Evolutionary conservation across 2,329 filamentous ascomycete genomes (phyloP), one percentile per base, ranked within the genome.

Genomic region (Atkinsonella hypoxylon): DNA sequence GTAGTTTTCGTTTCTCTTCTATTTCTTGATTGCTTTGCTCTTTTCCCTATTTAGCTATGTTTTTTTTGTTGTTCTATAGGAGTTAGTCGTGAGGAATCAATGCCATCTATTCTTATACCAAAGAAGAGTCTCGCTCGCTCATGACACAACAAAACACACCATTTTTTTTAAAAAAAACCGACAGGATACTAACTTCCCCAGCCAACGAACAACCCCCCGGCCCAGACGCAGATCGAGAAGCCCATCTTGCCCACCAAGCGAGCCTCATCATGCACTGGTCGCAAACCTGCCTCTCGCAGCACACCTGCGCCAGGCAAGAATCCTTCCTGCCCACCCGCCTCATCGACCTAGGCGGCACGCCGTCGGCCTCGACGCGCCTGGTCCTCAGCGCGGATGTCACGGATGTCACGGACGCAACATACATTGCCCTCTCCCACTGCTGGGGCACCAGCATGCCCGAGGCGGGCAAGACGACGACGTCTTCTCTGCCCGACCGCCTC

Each of bases 381-480:
- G 46, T 48, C 9, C 31, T 40, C 20, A 41, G 36, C 15, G 34
- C 46, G 11, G 46, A 41, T 20, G 34, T 36, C n/a, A n/a, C n/a
- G n/a, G n/a, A n/a, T 17, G 7, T 40, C 38, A 6, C 38, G 5
- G 6, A 40, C 8, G 17, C 5, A 15, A 40, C 7, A 40, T 48
- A 48, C 46, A 48, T 13, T 26, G 46, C 26, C 11, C 31, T 48
- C n/a, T 40, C 34, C 6, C 46, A 48, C 18, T 48, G 46, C 18
- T 48, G 46, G 46, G 46, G 46, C 12, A 26, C 26, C 12, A 26
- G 34, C 13, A 48, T 48, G 46, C 46, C 46, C 4, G 46, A 40
- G 9, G 12, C 46, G 8, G 46, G 36, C 2, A 48, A 41, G 17
- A 48, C 46, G n/a, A 48, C 17, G 9, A 13, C 20, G 4, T 30